Base-by-base conservation (phyloP, 768 basidiomycete genomes). In the Podaxis mareebaensis region DNA sequence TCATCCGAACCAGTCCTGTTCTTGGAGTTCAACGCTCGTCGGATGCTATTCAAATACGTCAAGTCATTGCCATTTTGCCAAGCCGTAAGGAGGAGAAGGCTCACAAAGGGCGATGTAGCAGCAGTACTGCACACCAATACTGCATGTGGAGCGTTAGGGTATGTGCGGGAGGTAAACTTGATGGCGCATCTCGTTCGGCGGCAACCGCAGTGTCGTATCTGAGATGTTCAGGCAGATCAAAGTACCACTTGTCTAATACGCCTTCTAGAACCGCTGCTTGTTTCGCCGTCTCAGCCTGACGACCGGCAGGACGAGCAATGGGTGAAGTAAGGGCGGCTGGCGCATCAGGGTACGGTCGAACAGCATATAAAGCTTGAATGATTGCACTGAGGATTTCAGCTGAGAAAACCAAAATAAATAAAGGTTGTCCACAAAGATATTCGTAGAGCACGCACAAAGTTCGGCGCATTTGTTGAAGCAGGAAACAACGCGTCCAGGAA, bases 91-190 rank as follows among this genome's bases (percentile, higher is more conserved):
- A 57, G 52, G 44, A 39, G 53, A 46, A 56, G 24, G 78, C 89
- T 76, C 72, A 92, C 90, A 92, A 92, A 11, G 91, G 91, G 17
- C 91, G 84, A 72, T 93, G 91, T 55, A 93, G 74, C 30, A 93
- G 70, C 36, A 93, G 71, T 24, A 88, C 85, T 11, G 90, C 84
- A 70, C 89, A 91, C 92, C 92, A 93, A 69, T 92, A 93, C 69
- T 91, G 89, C 90, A 93, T 89, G 70, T 93, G 91, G 55, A 93
- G 76, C 44, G 88, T 89, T 61, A 93, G 75, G 26, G 91, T 75
- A 66, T 91, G 87, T 3, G 91, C 44, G 3, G 54, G 61, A 51
- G 54, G 61, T 13, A 63, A 17, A 24, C 17, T 56, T 7, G 90
- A 1, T 81, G 81, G 5, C 83, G 83, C 20, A 78, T 71, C 33